Evolutionary conservation across 805 yeast genomes (phyloP).

Genomic region (Saturnispora galanensis): DNA sequence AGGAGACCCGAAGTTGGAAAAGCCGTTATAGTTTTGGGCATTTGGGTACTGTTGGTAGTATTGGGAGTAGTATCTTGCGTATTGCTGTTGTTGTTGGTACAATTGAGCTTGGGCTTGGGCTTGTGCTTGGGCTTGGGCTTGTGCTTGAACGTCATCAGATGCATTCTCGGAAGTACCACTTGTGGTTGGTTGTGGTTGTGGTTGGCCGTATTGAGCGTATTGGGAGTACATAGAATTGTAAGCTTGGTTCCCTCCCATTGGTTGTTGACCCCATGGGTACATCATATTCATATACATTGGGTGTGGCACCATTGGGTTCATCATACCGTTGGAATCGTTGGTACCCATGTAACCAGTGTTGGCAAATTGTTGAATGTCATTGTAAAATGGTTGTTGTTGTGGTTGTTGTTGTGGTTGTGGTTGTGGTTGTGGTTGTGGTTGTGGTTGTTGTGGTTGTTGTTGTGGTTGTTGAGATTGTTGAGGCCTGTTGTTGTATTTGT

Average conservation of each 20-base stretch:
- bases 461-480: slow-evolving; percentile 11
- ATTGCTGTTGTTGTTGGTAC: slow-evolving; percentile 13
- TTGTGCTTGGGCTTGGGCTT: slow-evolving; percentile 12
- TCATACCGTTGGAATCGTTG: slow-evolving; percentile 1
- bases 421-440: slow-evolving; percentile 14
- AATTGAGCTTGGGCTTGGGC: slow-evolving; percentile 9
- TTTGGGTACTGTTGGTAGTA: slow-evolving; percentile 13
- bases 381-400: slow-evolving; percentile 14
- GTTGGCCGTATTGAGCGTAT: slow-evolving; percentile 17
- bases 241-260: slow-evolving; percentile 3
- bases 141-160: not conserved
- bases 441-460: slow-evolving; percentile 12
- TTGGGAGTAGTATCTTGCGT: slow-evolving; percentile 15
- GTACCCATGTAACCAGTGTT: not conserved
- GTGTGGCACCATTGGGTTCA: slow-evolving; percentile 8
- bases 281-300: slow-evolving; percentile 10
- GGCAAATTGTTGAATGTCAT: slow-evolving; percentile 6
- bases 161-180: slow-evolving; percentile 14
- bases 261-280: slow-evolving; percentile 7
- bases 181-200: slow-evolving; percentile 16
- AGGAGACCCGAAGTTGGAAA: slow-evolving; percentile 11
- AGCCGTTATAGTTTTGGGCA: too few species aligned
- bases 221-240: slow-evolving; percentile 10
- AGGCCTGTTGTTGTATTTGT: slow-evolving; percentile 9
- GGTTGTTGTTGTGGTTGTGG: slow-evolving; percentile 17